Conservation (phyloP, 2,329 filamentous ascomycete genomes). For the Fusarium gaditjirri region DNA sequence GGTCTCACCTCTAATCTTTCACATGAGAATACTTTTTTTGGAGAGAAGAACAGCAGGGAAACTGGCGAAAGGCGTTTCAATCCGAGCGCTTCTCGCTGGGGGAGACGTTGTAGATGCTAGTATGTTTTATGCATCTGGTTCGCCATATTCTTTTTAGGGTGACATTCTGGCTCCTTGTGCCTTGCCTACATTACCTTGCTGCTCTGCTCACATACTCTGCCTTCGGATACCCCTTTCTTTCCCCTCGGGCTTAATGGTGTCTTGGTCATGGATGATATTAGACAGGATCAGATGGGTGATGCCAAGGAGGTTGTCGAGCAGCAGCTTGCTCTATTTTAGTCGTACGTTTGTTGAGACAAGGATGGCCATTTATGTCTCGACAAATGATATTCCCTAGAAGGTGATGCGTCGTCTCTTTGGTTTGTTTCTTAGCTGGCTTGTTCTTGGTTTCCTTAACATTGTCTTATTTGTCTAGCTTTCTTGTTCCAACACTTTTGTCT, state of each 20-base stretch:
- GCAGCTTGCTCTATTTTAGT: constrained; percentile 55
- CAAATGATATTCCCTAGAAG: constrained; percentile 45
- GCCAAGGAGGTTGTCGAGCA: constrained; percentile 44
- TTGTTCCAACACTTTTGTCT: neutral
- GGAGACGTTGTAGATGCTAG: constrained; percentile 35
- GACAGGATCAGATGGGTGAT: constrained; percentile 49
- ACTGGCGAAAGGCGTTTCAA: constrained; percentile 32
- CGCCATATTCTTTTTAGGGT: constrained; percentile 45
- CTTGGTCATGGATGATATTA: constrained; percentile 47
- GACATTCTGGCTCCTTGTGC: constrained; percentile 28
- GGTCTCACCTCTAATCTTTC: constrained; percentile 26
- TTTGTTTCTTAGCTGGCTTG: constrained; percentile 53
- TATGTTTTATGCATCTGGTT: constrained; percentile 42
- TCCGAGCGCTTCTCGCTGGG: constrained; percentile 22
- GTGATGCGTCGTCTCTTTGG: constrained; percentile 48
- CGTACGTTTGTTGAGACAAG: constrained; percentile 48
- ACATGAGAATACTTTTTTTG: constrained; percentile 31
- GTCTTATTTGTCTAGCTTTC: constrained; percentile 42
- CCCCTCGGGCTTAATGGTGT: constrained; percentile 46
- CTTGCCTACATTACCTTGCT: constrained; percentile 31
- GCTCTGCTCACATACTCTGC: constrained; percentile 41
- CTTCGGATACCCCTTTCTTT: constrained; percentile 44
- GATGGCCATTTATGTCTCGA: constrained; percentile 48
- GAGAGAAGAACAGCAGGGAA: constrained; percentile 37
- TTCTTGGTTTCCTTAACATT: constrained; percentile 49